Evolutionary conservation across 306 rosid genomes (phyloP), one percentile per base, ranked within the genome.

Genomic region (Prunus campanulata): DNA sequence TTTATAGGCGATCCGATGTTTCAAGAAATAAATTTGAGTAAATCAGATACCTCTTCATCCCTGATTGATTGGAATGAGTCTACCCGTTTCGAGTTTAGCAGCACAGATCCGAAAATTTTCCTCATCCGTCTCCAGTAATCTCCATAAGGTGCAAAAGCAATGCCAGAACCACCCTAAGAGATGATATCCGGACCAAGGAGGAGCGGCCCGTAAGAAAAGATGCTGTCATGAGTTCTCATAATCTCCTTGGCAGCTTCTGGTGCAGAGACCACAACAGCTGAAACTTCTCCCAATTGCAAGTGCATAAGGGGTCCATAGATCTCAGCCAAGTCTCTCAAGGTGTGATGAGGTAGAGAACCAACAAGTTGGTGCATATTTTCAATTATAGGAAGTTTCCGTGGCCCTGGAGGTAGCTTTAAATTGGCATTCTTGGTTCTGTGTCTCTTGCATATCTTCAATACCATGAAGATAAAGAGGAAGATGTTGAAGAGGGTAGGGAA

Each of bases 41-140:
- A 76, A 16, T 83, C 76, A 1, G 69, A 14, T 5, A 83, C 81
- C 61, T 81, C 88, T 13, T 84, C 82, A 59, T 82, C 80, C 62
- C 85, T 48, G 19, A 88, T 29, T 3, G 20, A 66, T 42, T 70
- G 48, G 63, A 83, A 86, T 11, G 85, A 86, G 0, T 79, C 75
- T 48, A 88, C 90, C 71, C 81, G 63, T 55, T 80, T 73, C 3
- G 71, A 70, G 68, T 87, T 82, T 1, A 83, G 59, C 60, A 88
- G 86, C 49, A 83, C 88, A 2, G 70, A 3, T 0, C 42, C 44
- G 12, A 78, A 79, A 49, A 85, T 77, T 62, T 83, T 87, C 39
- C 83, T 14, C 79, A 78, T 79, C n/a, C 81, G 91, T 71, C 88
- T 85, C 91, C 87, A 87, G 24, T 85, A 83, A 60, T 78, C 76